Conservation (phyloP, 106 monocot species). For the Amphibolis antarctica region DNA sequence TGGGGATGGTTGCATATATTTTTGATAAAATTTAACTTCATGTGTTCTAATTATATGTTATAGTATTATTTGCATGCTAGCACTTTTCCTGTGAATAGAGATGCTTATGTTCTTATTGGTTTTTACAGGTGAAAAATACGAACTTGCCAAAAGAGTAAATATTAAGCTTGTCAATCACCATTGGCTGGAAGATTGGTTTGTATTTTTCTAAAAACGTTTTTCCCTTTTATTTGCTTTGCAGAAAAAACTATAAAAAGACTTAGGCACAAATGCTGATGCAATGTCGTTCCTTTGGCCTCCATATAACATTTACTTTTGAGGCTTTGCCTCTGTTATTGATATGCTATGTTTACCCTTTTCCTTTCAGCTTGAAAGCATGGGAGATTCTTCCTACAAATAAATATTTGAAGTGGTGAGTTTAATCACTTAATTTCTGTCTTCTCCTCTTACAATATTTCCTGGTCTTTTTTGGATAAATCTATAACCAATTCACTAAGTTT, state of each 20-base stretch:
- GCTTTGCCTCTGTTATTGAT: neutral
- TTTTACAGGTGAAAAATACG: conserved; percentile 82
- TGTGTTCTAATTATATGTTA: no score
- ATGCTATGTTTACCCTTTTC: conserved; percentile 6
- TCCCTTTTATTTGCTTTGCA: neutral
- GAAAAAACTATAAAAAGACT: no score
- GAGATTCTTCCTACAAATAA: conserved; percentile 56
- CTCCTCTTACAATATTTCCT: neutral
- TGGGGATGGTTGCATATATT: no score
- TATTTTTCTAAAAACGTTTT: neutral
- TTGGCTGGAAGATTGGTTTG: conserved; percentile 94
- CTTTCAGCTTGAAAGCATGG: conserved; percentile 71
- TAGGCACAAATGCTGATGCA: no score
- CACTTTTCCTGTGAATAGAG: neutral
- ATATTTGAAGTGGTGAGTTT: conserved; percentile 62
- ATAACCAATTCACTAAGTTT: no score
- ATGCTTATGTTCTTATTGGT: neutral
- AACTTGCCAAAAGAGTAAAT: conserved; percentile 77
- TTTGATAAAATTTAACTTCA: no score
- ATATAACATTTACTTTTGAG: neutral
- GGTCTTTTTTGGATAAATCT: no score
- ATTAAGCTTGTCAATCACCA: conserved; percentile 94
- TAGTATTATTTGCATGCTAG: no score
- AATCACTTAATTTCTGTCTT: neutral
- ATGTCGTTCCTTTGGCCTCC: neutral